Evolutionary conservation across 306 rosid genomes (phyloP).

Genomic region (Rosa lucieae): DNA sequence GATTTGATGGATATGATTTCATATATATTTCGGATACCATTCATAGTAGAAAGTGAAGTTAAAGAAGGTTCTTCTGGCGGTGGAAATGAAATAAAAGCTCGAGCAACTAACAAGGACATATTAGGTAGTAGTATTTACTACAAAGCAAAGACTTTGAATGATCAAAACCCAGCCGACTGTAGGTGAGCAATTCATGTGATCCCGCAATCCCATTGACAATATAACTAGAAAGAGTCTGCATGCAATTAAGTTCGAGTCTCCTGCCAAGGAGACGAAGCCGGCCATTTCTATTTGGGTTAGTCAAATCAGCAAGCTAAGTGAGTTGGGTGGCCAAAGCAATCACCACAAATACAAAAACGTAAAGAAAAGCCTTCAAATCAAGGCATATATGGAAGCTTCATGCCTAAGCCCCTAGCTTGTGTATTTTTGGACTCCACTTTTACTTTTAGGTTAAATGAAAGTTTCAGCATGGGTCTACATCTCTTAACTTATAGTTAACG

Average conservation of each 20-base stretch:
- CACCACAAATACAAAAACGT: not conserved
- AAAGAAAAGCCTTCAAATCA: not conserved
- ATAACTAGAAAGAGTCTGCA: not conserved
- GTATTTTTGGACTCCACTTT: not conserved
- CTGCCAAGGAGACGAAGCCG: not conserved
- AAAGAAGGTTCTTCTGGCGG: not conserved
- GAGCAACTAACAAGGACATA: not conserved
- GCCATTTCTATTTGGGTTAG: not conserved
- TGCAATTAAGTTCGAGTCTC: not conserved
- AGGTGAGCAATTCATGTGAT: not conserved
- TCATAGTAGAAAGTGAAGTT: not conserved
- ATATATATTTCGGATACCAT: not conserved
- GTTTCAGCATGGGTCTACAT: not conserved
- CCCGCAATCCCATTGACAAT: not conserved
- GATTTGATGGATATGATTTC: not conserved
- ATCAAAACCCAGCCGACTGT: not conserved
- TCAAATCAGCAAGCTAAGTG: not conserved
- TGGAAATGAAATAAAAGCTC: not conserved
- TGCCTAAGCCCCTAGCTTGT: not conserved
- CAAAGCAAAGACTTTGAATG: slow-evolving; percentile 4
- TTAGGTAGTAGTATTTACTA: not conserved
- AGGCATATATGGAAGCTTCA: not conserved
- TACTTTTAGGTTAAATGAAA: not conserved
- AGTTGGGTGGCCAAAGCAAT: slow-evolving; percentile 1
- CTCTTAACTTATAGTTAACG: not conserved